Base-by-base conservation (phyloP, 208 protist genomes). In the Acanthamoeba sp. region DNA sequence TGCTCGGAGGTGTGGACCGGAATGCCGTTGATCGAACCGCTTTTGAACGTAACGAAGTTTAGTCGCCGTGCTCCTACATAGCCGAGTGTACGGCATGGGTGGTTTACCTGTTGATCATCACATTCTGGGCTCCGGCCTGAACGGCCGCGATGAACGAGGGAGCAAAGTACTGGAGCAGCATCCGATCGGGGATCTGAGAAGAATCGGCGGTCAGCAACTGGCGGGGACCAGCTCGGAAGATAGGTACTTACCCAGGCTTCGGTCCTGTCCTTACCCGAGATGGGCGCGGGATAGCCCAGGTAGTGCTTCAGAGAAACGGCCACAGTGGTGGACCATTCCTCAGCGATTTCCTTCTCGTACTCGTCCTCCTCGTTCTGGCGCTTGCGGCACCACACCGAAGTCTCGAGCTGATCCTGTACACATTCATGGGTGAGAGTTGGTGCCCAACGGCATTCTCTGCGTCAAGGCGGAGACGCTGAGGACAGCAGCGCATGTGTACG, bases 1-100 rank as follows among this genome's bases (percentile, higher is more conserved):
- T 95, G 94, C 20, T 93, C 36, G 4, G 64, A 76, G 16, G 91
- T 50, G 27, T 96, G 95, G 38, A 95, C 94, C 50, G 95, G 95
- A n/a, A 90, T 73, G 73, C 95, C 95, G 69, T 96, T 96, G n/a
- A 96, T 50, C 34, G 93, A 93, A 42, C 95, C 95, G 69, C 82
- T 93, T 22, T 90, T 66, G 4, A 80, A 36, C 91, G 94, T 95
- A 3, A 95, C 24, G 9, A 10, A 40, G 24, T 3, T 73, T 20
- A 59, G 52, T 20, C 6, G n/a, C n/a, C n/a, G n/a, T n/a, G n/a
- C n/a, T n/a, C n/a, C n/a, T n/a, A n/a, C n/a, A n/a, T n/a, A n/a
- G n/a, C n/a, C n/a, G n/a, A n/a, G n/a, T n/a, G n/a, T n/a, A n/a
- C n/a, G n/a, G n/a, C n/a, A n/a, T 36, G 59, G 0, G 64, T 0